Base-by-base conservation (phyloP, 2,329 filamentous ascomycete genomes). In the Microsporum ferrugineum region DNA sequence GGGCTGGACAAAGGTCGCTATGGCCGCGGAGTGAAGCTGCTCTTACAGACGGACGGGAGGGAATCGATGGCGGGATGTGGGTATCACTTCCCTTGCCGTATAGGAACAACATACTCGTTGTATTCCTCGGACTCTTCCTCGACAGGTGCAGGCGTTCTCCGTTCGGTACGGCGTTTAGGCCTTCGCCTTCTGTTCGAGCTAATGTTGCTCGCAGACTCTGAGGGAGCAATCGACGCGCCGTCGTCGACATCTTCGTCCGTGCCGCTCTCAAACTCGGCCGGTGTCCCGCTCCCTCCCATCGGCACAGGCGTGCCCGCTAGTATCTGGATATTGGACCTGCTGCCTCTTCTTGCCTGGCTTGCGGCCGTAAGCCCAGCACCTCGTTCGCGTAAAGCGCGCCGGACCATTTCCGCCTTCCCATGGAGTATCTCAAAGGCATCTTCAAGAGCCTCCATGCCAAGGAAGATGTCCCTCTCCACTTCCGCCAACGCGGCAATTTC, bases 351-450 rank as follows among this genome's bases (percentile, higher is more conserved):
- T 57, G 73, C 72, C 65, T 78, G 76, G 49, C 71, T 77, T 14
- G 77, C 77, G 27, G 77, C 71, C 0, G 77, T 82, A 3, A 97
- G 78, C 1, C 89, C 91, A 0, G 90, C 89, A 12, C 87, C 86
- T 45, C 92, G 88, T 71, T 94, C 88, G 4, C 91, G 87, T 3
- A 97, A 80, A 0, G 87, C 84, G 27, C 84, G 85, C 3, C 92
- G 86, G 14, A 96, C 88, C 17, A 80, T 74, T 75, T 96, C 91
- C 1, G 92, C 92, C 69, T 87, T 87, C 66, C 84, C 82, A 71
- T 97, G 92, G n/a, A 97, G 80, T 33, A 84, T 85, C 76, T 97
- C 92, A 68, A 97, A 96, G 0, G 91, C 91, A 70, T 96, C 90
- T 73, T 97, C 92, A 29, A 97, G 82, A 0, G 85, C 86, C 75